phyloP scores from a whole-genome alignment of 192 early-diverging fungal genomes.

The Entomortierella lignicola region DNA sequence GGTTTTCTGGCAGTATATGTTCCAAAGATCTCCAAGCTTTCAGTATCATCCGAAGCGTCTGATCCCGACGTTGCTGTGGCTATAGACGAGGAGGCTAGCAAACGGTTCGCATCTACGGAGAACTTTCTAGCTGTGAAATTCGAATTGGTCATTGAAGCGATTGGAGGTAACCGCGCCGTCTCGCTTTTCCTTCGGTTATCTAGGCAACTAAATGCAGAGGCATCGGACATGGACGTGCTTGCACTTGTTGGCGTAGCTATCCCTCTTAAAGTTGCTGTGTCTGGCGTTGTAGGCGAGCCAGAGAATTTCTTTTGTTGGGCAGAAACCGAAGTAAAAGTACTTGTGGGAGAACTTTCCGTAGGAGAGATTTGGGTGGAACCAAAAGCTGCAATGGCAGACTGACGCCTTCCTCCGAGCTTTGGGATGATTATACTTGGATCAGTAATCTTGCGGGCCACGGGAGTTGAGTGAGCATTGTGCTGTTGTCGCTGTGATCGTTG shows the following conservation, averaged over 20 bases:
- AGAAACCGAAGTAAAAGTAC: not conserved
- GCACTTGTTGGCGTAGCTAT: slow-evolving; percentile 21
- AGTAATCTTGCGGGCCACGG: not conserved
- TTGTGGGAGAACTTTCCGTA: slow-evolving; percentile 15
- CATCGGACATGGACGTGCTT: slow-evolving; percentile 36
- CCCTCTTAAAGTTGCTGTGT: not conserved
- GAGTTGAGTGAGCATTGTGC: not conserved
- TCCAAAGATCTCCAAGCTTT: not conserved
- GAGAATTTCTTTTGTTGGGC: not conserved
- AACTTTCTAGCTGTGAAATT: slow-evolving; percentile 30
- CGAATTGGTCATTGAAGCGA: not conserved
- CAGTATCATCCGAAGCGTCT: not conserved
- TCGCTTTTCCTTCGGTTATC: slow-evolving; percentile 29
- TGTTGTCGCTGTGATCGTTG: slow-evolving; percentile 4
- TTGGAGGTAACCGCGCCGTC: slow-evolving; percentile 18
- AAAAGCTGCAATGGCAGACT: slow-evolving; percentile 1
- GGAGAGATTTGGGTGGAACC: not conserved
- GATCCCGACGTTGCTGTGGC: not conserved
- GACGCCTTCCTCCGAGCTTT: not conserved
- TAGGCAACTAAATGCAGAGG: not conserved
- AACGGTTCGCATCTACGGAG: slow-evolving; percentile 15
- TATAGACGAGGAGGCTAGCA: not conserved
- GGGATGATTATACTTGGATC: slow-evolving; percentile 45
- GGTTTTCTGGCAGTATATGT: slow-evolving; percentile 40
- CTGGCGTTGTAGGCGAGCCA: slow-evolving; percentile 1